A percentile compares a stretch with the other conserved stretches of the same genome.
Conservation (phyloP, 2,329 filamentous ascomycete genomes). For the Cordyceps cicadae region DNA sequence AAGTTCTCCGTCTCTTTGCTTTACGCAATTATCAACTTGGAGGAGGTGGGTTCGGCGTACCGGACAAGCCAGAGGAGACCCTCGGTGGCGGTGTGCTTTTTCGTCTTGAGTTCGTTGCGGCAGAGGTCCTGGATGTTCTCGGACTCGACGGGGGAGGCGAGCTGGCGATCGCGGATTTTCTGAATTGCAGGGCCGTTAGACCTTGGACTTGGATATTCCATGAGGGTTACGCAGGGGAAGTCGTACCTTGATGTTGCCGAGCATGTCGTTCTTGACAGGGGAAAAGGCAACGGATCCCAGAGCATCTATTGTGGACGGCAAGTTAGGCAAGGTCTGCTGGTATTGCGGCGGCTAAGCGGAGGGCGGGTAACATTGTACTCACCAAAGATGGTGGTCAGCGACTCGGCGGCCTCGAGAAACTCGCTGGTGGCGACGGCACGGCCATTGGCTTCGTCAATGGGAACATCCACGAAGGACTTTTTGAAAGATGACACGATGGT, state of each 20-base stretch:
- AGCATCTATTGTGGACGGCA: conserved; percentile 37
- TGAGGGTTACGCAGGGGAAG: background rate
- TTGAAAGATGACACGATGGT: conserved; percentile 84
- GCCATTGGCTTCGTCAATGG: conserved; percentile 62
- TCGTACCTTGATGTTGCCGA: conserved; percentile 79
- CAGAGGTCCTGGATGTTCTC: conserved; percentile 77
- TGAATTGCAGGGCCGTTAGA: conserved; percentile 26
- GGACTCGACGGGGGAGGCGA: conserved; percentile 70
- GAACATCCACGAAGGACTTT: conserved; percentile 76
- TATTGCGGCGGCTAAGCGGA: too few species aligned
- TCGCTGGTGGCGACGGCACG: conserved; percentile 74
- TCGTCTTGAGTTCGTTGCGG: conserved; percentile 77
- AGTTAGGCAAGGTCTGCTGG: background rate
- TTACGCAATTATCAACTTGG: conserved; percentile 15
- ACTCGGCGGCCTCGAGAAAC: conserved; percentile 87
- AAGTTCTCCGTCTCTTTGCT: background rate
- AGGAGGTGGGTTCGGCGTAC: conserved; percentile 35
- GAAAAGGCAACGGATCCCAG: conserved; percentile 69
- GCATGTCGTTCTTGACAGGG: conserved; percentile 85
- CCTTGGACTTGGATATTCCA: background rate
- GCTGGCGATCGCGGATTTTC: conserved; percentile 84
- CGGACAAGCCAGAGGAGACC: conserved; percentile 85
- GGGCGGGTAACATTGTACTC: conserved; percentile 8
- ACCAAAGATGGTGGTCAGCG: conserved; percentile 83
- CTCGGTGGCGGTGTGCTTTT: conserved; percentile 82